A percentile compares a stretch with the other conserved stretches of the same genome.
phyloP scores from a whole-genome alignment of 202 grass and related monocot genomes.

The Panicum virgatum region DNA sequence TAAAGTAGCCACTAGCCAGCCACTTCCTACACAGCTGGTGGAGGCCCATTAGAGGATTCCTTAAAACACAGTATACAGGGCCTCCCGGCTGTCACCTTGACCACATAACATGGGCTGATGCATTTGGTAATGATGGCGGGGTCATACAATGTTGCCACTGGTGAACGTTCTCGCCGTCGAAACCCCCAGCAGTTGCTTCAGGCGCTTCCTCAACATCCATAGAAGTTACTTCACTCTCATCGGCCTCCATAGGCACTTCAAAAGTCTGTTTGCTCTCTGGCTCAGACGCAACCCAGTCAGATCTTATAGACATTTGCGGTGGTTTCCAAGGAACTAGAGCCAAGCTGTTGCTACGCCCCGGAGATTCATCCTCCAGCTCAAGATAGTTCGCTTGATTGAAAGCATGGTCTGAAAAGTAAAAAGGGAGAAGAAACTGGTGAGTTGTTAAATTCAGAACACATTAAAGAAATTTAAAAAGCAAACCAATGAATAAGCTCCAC shows the following conservation, averaged over 20 bases:
- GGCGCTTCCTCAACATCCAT: conserved; percentile 73
- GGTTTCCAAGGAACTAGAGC: conserved; percentile 87
- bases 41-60: conserved; percentile 28
- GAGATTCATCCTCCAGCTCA: conserved; percentile 57
- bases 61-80: conserved; percentile 1
- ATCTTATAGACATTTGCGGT: conserved; percentile 15
- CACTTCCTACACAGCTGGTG: conserved; percentile 15
- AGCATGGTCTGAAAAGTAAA: conserved; percentile 47
- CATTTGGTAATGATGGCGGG: conserved; percentile 36
- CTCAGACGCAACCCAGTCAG: conserved; percentile 32
- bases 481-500: not conserved
- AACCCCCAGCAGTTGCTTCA: conserved; percentile 11
- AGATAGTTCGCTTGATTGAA: conserved; percentile 45
- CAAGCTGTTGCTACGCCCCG: conserved; percentile 50
- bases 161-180: conserved; percentile 36
- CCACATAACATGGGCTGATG: conserved; percentile 69
- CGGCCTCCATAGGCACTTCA: conserved; percentile 63
- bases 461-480: conserved; percentile 17
- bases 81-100: conserved; percentile 44
- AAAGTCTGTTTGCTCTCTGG: not conserved
- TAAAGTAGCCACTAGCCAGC: conserved; percentile 16
- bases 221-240: conserved; percentile 52
- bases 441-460: not conserved
- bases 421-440: conserved; percentile 11
- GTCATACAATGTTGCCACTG: conserved; percentile 78